phyloP scores from a whole-genome alignment of 108 stramenopile species.

The Cyclotella choctawhatcheeana region DNA sequence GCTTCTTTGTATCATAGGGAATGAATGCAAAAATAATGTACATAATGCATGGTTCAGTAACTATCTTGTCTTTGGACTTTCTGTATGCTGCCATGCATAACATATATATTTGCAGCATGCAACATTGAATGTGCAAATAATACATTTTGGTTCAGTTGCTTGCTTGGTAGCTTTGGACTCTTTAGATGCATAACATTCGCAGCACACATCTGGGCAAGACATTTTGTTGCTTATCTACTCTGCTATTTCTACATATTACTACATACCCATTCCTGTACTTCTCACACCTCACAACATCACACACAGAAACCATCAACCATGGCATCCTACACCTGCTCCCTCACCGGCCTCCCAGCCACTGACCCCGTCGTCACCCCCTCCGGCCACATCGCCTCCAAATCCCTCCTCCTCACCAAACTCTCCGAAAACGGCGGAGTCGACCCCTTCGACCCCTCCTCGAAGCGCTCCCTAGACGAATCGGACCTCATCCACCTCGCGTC shows the following conservation, averaged over 20 bases:
- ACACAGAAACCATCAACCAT: not conserved
- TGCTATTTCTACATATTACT: too few species aligned
- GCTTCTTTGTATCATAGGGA: constrained; percentile 43
- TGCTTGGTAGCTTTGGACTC: not conserved
- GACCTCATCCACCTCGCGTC: constrained; percentile 55
- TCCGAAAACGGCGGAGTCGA: constrained; percentile 80
- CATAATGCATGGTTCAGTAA: too few species aligned
- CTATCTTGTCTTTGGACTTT: too few species aligned
- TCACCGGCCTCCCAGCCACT: constrained; percentile 65
- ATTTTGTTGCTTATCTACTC: too few species aligned
- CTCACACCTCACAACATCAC: not conserved
- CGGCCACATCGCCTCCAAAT: constrained; percentile 73
- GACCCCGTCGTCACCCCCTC: constrained; percentile 83
- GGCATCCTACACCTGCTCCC: constrained; percentile 59
- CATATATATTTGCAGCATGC: not conserved
- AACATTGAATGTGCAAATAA: not conserved
- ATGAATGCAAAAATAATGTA: not conserved
- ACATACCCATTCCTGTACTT: not conserved
- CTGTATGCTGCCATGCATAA: too few species aligned
- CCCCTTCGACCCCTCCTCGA: constrained; percentile 57
- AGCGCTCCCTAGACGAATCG: constrained; percentile 65
- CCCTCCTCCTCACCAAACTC: constrained; percentile 71
- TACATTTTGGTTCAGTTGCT: not conserved
- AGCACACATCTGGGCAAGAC: too few species aligned
- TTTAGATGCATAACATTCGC: too few species aligned